A percentile compares a stretch with the other conserved stretches of the same genome.
phyloP scores from a whole-genome alignment of 108 stramenopile species.

The Skeletonema costatum region DNA sequence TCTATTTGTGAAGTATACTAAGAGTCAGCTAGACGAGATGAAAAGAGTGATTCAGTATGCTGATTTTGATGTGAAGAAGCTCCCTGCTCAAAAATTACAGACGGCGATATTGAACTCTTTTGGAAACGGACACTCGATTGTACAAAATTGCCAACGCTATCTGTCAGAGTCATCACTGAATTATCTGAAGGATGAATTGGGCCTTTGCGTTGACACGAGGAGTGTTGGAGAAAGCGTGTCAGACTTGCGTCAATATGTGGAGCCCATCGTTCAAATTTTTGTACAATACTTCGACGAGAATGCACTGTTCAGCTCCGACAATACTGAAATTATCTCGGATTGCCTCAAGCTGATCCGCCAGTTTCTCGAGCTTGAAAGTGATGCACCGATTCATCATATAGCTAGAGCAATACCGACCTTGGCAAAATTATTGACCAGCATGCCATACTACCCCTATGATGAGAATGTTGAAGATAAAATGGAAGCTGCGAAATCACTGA shows the following conservation, averaged over 20 bases:
- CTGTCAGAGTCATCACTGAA: neutral
- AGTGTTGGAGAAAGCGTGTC: neutral
- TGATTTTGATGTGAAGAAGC: neutral
- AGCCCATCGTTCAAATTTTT: neutral
- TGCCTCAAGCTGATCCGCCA: neutral
- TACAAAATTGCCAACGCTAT: neutral
- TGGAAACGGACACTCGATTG: neutral
- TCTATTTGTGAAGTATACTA: neutral
- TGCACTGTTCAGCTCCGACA: neutral
- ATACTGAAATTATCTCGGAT: neutral
- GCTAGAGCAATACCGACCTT: neutral
- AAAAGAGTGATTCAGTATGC: neutral
- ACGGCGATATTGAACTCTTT: neutral
- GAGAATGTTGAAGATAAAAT: neutral
- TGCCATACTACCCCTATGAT: neutral
- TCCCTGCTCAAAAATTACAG: neutral
- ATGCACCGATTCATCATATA: neutral
- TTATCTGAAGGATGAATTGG: neutral
- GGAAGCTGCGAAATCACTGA: neutral
- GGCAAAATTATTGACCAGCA: neutral
- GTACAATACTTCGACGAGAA: neutral
- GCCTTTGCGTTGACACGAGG: neutral
- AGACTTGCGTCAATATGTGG: neutral
- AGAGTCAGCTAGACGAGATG: neutral
- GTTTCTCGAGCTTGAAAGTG: neutral